Percentiles rank a stretch among this genome's conserved stretches.
Conservation (phyloP, 139 green algal species). For the Mesostigma viride region DNA sequence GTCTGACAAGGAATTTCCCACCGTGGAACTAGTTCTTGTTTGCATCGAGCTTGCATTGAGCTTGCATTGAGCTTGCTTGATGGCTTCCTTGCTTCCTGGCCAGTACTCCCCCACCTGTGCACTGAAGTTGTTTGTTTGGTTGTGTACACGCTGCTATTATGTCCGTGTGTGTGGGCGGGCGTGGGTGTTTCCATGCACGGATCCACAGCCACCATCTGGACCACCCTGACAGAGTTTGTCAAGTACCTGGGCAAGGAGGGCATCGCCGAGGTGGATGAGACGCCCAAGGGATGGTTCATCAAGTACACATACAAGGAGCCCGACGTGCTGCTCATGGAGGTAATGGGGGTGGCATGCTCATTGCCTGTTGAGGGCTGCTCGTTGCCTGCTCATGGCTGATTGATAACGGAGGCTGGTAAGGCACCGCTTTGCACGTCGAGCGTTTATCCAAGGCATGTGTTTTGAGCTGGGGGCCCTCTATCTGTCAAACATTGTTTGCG, state of each 20-base stretch:
- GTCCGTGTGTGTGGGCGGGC: not conserved
- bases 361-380: not conserved
- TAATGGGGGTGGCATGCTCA: no score
- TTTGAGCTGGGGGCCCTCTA: not conserved
- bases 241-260: slow-evolving; percentile 62
- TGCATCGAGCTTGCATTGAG: no score
- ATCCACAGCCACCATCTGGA: slow-evolving; percentile 81
- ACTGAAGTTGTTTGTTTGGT: no score
- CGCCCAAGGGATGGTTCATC: slow-evolving; percentile 70
- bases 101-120: no score
- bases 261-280: slow-evolving; percentile 87
- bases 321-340: slow-evolving; percentile 21
- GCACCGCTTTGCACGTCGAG: not conserved
- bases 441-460: not conserved
- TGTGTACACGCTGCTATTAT: no score
- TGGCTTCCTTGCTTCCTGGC: no score
- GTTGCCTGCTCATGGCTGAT: not conserved
- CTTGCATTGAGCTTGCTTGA: no score
- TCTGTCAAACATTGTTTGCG: not conserved
- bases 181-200: not conserved
- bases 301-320: slow-evolving; percentile 29
- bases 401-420: not conserved
- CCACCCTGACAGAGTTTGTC: slow-evolving; percentile 78
- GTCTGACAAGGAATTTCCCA: no score
- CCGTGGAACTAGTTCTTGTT: no score